Percentiles rank a stretch among this genome's conserved stretches.
Conservation (phyloP, 768 basidiomycete species). For the Lepiota brunneoincarnata region DNA sequence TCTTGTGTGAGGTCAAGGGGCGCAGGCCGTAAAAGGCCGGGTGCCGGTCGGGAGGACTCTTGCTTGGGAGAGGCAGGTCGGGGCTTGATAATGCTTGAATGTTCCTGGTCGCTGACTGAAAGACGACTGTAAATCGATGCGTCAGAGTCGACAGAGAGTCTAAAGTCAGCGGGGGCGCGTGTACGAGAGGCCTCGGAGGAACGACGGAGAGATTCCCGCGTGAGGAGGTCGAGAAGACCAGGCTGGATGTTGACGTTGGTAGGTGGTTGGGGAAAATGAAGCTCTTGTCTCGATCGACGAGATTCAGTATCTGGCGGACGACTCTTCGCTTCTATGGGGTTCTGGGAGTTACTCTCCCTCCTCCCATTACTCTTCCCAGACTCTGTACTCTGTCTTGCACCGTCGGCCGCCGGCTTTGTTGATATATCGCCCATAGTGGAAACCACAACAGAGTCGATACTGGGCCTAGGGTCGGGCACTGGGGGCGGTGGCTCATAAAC, state of each 20-base stretch:
- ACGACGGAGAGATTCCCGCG: constrained; percentile 7
- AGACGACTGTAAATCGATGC: constrained; percentile 31
- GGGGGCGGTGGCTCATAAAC: constrained; percentile 16
- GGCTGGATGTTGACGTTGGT: constrained; percentile 5
- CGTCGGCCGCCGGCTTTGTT: constrained; percentile 2
- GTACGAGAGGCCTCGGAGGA: constrained; percentile 7
- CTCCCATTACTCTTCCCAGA: constrained; percentile 5
- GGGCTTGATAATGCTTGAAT: background rate
- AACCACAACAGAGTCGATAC: constrained; percentile 16
- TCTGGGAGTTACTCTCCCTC: constrained; percentile 2
- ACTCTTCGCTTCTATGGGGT: background rate
- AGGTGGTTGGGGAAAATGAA: constrained; percentile 6
- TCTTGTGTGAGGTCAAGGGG: constrained; percentile 23
- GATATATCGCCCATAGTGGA: background rate
- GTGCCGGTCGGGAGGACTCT: background rate
- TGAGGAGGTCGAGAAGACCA: background rate
- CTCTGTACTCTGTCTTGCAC: constrained; percentile 8
- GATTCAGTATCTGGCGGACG: background rate
- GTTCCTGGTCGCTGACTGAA: constrained; percentile 16
- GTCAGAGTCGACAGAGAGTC: constrained; percentile 25
- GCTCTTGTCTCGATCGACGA: constrained; percentile 5
- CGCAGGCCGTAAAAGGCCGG: constrained; percentile 22
- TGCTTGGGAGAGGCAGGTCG: background rate
- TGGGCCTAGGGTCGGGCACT: constrained; percentile 18
- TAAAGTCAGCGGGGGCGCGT: constrained; percentile 5